Base-by-base conservation (phyloP, 148 eudicot species). In the Vaccinium darrowii region DNA sequence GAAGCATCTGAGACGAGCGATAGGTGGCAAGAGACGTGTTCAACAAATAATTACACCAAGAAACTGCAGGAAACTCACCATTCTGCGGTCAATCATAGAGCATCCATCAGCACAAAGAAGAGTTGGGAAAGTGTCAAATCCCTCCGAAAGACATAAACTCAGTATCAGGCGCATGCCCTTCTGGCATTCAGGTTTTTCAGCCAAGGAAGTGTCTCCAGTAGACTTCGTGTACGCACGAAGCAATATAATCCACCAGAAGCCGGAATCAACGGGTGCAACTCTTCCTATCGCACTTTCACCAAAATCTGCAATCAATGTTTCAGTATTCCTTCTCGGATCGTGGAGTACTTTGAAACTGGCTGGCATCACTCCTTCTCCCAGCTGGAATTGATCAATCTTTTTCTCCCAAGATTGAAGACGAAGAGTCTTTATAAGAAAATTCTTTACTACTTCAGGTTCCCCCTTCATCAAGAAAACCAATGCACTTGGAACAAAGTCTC, bases 281-380 rank as follows among this genome's bases (percentile, higher is more conserved):
- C 98, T 92, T 83, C 98, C 98, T 30, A 95, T 95, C 51, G 98
- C 98, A 88, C 92, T 95, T 84, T 97, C 99, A 60, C 99, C 99
- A 90, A 97, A 97, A 91, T 97, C 99, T 49, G 99, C 98, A 7
- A 93, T 89, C 78, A 97, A 65, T 36, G 95, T 95, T 86, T 97
- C 99, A 33, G 90, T 89, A 82, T 95, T 95, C 79, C 92, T 91
- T 76, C 87, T 87, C 15, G 96, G 98, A 85, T 97, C 96, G 72
- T 94, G 98, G 57, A 84, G 88, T 69, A 97, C 99, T 89, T 97
- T 97, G 67, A 97, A 97, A 86, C 99, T 97, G 60, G 99, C 99
- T 57, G 99, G 99, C 98, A 97, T 97, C 78, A 97, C 99, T 60
- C 99, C 99, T 88, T 93, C 99, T 71, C 98, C 98, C 75, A 97